Percentiles rank a stretch among this genome's conserved stretches.
phyloP scores from a whole-genome alignment of 78 protist species.

The Diacronema lutheri region DNA sequence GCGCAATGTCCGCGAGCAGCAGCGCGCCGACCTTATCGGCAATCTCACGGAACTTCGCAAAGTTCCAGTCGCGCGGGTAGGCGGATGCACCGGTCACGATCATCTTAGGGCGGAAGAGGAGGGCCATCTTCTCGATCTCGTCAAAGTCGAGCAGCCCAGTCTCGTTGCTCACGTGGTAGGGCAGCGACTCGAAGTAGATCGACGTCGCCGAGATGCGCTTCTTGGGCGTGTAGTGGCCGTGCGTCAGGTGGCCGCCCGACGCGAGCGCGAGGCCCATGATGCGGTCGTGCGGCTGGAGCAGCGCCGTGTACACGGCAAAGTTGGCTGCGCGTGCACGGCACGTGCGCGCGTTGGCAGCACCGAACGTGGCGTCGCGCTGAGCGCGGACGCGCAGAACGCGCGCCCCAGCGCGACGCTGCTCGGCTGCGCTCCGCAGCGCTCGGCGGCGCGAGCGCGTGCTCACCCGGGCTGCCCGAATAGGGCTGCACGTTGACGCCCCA shows the following conservation, averaged over 20 bases:
- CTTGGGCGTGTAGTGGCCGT: constrained; percentile 61
- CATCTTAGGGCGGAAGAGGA: constrained; percentile 74
- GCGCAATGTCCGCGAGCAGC: constrained; percentile 83
- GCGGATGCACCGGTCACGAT: constrained; percentile 82
- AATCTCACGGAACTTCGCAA: constrained; percentile 38
- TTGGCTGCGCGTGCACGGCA: constrained; percentile 69
- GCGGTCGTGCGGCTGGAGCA: constrained; percentile 77
- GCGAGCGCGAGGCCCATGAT: constrained; percentile 63
- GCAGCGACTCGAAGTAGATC: constrained; percentile 77
- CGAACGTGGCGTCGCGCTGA: constrained; percentile 34
- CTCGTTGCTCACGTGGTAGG: constrained; percentile 61
- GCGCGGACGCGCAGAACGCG: too few species aligned
- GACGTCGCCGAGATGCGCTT: constrained; percentile 72
- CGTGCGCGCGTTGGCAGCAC: constrained; percentile 39
- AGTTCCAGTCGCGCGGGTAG: constrained; percentile 76
- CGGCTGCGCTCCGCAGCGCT: too few species aligned
- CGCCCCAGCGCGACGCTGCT: too few species aligned
- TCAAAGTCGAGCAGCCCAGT: constrained; percentile 83
- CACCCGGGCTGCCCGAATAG: constrained; percentile 33
- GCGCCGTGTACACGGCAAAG: constrained; percentile 71
- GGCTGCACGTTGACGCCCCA: constrained; percentile 93
- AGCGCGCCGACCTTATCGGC: constrained; percentile 50
- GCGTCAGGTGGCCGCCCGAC: constrained; percentile 65
- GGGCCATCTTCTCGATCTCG: constrained; percentile 47
- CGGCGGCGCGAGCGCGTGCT: too few species aligned